A percentile compares a stretch with the other conserved stretches of the same genome.
Evolutionary conservation across 2,329 filamentous ascomycete genomes (phyloP).

Genomic region (Juglanconis sp.): DNA sequence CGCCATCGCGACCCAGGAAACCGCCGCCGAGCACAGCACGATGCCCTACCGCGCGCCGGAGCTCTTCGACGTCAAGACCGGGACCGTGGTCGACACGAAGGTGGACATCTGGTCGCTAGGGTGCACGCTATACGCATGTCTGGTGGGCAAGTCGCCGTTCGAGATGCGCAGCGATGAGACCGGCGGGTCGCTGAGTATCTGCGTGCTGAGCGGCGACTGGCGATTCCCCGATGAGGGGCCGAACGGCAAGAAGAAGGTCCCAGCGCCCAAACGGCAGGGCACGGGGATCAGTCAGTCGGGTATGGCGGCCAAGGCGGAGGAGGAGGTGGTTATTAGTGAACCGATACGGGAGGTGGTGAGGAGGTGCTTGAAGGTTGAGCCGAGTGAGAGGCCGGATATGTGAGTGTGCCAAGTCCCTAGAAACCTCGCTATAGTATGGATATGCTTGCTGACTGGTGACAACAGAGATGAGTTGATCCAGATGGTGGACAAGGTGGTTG

Average conservation of each 20-base stretch:
- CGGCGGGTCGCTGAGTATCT: slow-evolving; percentile 87
- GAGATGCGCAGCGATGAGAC: slow-evolving; percentile 96
- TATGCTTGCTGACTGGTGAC: not conserved
- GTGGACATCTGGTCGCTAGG: slow-evolving; percentile 97
- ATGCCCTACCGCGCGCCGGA: slow-evolving; percentile 98
- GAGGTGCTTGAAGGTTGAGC: slow-evolving; percentile 82
- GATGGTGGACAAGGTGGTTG: slow-evolving; percentile 72
- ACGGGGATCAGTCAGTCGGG: slow-evolving; percentile 24
- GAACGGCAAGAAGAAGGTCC: slow-evolving; percentile 47
- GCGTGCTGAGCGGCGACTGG: slow-evolving; percentile 92
- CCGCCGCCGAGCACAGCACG: slow-evolving; percentile 91
- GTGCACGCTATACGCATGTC: slow-evolving; percentile 94
- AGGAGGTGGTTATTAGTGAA: slow-evolving; percentile 66
- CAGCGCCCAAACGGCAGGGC: slow-evolving; percentile 27
- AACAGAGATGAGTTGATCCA: slow-evolving; percentile 66
- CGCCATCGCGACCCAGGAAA: slow-evolving; percentile 89
- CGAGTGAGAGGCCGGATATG: slow-evolving; percentile 81
- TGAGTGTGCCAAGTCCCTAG: not conserved
- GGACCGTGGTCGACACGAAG: slow-evolving; percentile 87
- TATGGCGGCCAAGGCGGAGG: slow-evolving; percentile 26
- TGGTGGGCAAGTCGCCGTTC: slow-evolving; percentile 95
- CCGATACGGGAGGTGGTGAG: slow-evolving; percentile 83
- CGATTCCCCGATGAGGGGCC: slow-evolving; percentile 86
- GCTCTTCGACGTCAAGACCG: slow-evolving; percentile 96
- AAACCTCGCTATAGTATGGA: not conserved